These are phyloP conservation scores for Tricholoma sp. DNA, from an alignment of 768 basidiomycete species.

Conservation along the genomic window DNA sequence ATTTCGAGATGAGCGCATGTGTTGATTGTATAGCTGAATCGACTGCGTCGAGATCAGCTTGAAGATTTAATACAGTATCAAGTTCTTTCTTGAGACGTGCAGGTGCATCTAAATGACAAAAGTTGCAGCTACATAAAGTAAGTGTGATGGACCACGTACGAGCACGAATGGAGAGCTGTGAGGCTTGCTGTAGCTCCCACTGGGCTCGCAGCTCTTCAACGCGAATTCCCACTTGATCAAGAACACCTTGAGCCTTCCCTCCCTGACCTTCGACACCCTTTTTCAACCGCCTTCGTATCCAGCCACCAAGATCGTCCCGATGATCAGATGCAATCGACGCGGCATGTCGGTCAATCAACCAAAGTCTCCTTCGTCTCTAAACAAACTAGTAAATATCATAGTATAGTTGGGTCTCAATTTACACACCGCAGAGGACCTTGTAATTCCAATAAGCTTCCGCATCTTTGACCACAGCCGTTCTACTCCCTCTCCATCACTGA, in stretches of 20 bases:
- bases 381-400: constrained; percentile 5
- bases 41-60: constrained; percentile 16
- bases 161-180: constrained; percentile 21
- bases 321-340: constrained; percentile 19
- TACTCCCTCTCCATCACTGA: constrained; percentile 28
- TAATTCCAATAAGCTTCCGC: constrained; percentile 28
- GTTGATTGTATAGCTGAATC: constrained; percentile 17
- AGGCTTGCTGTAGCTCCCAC: constrained; percentile 27
- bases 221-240: constrained; percentile 14
- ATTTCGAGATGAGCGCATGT: background rate
- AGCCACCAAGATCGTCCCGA: constrained; percentile 24
- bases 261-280: constrained; percentile 13
- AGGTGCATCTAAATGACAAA: constrained; percentile 19
- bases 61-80: constrained; percentile 23
- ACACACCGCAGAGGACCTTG: constrained; percentile 27
- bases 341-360: constrained; percentile 28
- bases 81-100: constrained; percentile 25
- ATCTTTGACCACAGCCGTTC: constrained; percentile 30
- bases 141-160: constrained; percentile 16
- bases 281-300: constrained; percentile 19
- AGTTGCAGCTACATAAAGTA: background rate
- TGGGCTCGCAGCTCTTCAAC: constrained; percentile 18
- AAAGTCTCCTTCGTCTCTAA: constrained; percentile 19
- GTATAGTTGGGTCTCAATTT: background rate
- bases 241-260: constrained; percentile 3